phyloP scores from a whole-genome alignment of 805 yeast genomes.

The Kodamaea sagamina region DNA sequence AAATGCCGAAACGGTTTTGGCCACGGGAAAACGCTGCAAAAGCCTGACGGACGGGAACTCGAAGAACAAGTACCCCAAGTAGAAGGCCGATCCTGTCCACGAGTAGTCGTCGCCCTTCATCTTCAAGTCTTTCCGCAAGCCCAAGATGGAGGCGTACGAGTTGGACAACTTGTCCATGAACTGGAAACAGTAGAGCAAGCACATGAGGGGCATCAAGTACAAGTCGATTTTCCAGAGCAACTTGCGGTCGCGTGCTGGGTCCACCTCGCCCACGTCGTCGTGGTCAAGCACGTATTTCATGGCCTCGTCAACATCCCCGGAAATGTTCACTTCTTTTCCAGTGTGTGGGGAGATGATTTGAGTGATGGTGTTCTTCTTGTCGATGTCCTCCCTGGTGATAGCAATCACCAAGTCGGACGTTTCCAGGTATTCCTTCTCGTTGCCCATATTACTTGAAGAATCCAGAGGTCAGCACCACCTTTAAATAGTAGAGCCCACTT shows the following conservation, averaged over 20 bases:
- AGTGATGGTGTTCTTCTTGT: conserved; percentile 18
- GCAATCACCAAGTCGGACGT: conserved; percentile 2
- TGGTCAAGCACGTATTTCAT: conserved; percentile 39
- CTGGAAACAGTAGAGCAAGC: conserved; percentile 51
- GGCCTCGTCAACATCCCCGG: conserved; percentile 49
- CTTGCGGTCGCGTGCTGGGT: conserved; percentile 33
- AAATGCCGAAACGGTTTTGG: conserved; percentile 49
- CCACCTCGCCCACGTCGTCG: conserved; percentile 1
- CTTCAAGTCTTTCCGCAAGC: conserved; percentile 44
- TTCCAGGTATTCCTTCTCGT: neutral
- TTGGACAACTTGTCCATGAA: conserved; percentile 61
- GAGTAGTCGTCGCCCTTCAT: conserved; percentile 47
- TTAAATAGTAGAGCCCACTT: no score
- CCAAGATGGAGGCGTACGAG: conserved; percentile 56
- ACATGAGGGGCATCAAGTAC: conserved; percentile 52
- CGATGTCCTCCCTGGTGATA: conserved; percentile 8
- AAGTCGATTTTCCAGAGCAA: conserved; percentile 53
- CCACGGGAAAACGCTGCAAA: conserved; percentile 59
- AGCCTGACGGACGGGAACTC: conserved; percentile 50
- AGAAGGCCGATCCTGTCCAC: conserved; percentile 46
- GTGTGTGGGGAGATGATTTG: conserved; percentile 20
- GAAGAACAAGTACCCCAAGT: conserved; percentile 61
- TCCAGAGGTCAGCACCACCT: no score
- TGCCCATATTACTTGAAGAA: neutral
- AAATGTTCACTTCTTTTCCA: conserved; percentile 25